Base-by-base conservation (phyloP, 805 yeast species). In the Wickerhamiella spandovensis region DNA sequence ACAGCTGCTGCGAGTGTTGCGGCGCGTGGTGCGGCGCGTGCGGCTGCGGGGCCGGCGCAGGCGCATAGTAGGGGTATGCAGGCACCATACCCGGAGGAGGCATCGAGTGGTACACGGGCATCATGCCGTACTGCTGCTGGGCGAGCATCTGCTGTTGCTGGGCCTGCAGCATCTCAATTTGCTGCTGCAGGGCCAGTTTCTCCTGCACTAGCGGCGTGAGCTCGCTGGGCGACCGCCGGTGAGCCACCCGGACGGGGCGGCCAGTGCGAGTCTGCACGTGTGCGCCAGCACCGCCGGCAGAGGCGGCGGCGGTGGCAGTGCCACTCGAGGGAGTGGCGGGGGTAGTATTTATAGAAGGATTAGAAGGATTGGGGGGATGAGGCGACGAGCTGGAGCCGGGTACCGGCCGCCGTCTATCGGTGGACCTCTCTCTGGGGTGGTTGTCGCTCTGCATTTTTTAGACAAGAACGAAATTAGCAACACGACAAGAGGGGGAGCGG, bases 181-280 rank as follows among this genome's bases (percentile, higher is more conserved):
- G 97, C 59, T 90, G 88, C 67, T 92, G 97, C 52, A 92, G 73
- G 51, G 82, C 73, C 49, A 68, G 60, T 51, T 72, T 75, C 67
- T 90, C 97, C 60, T 86, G 79, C 95, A 90, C 90, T 56, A 90
- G 72, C 50, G 83, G 84, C 2, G 97, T 90, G 64, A 92, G 73
- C 65, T 92, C 98, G 58, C 89, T 79, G n/a, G 97, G 97, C 2
- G 97, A 84, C 53, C 95, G 77, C 61, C 97, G 78, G 62, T 92
- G 97, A n/a, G 97, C 97, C 56, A 90, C 88, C 68, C 88, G 94
- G 53, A 92, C 73, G 53, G 78, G 78, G 57, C 76, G 75, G 39
- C 64, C 62, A 46, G 52, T 53, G 50, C 60, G 53, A 17, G 61
- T 28, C 12, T 28, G 32, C 12, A 28, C 32, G 32, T 28, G 32